phyloP scores from a whole-genome alignment of 2,329 filamentous ascomycete genomes.

The Dactylellina leptospora region DNA sequence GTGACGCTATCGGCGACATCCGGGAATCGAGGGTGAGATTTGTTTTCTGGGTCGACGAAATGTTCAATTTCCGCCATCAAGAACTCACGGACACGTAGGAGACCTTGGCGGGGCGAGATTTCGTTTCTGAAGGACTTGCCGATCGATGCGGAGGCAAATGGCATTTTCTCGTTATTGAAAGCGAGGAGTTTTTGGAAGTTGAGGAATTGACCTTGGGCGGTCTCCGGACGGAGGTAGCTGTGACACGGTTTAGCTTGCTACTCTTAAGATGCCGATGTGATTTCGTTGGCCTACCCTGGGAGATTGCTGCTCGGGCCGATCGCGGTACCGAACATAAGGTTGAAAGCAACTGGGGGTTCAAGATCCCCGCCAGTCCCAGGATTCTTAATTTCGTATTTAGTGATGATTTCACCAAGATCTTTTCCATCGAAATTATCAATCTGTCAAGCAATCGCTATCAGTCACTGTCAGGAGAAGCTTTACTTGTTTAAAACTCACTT shows the following conservation, averaged over 20 bases:
- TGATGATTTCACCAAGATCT: conserved; percentile 86
- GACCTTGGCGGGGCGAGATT: conserved; percentile 89
- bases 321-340: conserved; percentile 97
- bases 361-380: conserved; percentile 80
- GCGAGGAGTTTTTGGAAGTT: conserved; percentile 97
- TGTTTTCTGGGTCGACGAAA: conserved; percentile 92
- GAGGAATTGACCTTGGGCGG: conserved; percentile 96
- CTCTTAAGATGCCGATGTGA: not conserved
- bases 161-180: conserved; percentile 94
- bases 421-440: conserved; percentile 95
- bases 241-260: conserved; percentile 10
- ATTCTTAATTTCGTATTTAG: conserved; percentile 90
- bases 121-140: conserved; percentile 99
- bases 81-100: conserved; percentile 94
- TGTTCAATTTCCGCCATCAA: conserved; percentile 99
- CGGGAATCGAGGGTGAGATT: conserved; percentile 88
- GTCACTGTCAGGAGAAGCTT: not conserved
- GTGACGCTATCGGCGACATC: conserved; percentile 81
- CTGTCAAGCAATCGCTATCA: conserved; percentile 57
- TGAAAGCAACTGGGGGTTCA: conserved; percentile 86
- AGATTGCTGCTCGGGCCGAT: conserved; percentile 92
- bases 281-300: conserved; percentile 65
- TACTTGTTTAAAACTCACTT: conserved; percentile 59
- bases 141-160: conserved; percentile 95
- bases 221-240: conserved; percentile 85